A percentile compares a stretch with the other conserved stretches of the same genome.
Conservation (phyloP, 305 asterid genomes). For the Vinca major region DNA sequence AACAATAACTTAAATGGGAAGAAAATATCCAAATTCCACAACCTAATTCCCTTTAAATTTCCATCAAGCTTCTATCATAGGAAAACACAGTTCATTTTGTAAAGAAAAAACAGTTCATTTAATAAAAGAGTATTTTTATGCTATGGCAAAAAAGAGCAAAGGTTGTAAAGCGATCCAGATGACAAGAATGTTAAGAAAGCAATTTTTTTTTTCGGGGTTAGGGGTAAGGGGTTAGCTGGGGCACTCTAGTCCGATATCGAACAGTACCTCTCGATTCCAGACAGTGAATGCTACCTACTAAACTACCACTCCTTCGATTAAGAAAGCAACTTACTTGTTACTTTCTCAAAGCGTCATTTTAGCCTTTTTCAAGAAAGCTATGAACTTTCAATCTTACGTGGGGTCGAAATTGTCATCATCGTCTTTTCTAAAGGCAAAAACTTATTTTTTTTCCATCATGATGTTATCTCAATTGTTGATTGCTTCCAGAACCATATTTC, state of each 20-base stretch:
- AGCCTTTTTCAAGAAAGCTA: constrained; percentile 7
- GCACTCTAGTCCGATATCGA: too few species aligned
- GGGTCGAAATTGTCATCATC: constrained; percentile 3
- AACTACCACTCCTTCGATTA: too few species aligned
- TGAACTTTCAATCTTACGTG: constrained; percentile 1
- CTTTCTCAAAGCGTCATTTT: constrained; percentile 11
- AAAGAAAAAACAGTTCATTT: not conserved
- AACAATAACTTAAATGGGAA: not conserved
- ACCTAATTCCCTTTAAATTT: constrained; percentile 1
- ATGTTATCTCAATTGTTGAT: constrained; percentile 9
- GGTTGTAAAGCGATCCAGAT: constrained; percentile 7
- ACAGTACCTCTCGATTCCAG: too few species aligned
- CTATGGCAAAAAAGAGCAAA: constrained; percentile 9
- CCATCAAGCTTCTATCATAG: not conserved
- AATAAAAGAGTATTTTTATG: too few species aligned
- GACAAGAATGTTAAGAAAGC: constrained; percentile 12
- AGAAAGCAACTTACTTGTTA: constrained; percentile 14
- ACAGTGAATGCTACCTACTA: too few species aligned
- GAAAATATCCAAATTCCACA: not conserved
- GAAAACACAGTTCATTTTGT: not conserved
- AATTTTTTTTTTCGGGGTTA: too few species aligned
- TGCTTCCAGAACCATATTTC: not conserved
- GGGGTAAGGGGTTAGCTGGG: too few species aligned
- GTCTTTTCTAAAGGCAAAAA: constrained; percentile 11
- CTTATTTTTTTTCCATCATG: constrained; percentile 16